Conservation (phyloP, 768 basidiomycete genomes). For the Kwoniella shandongensis region DNA sequence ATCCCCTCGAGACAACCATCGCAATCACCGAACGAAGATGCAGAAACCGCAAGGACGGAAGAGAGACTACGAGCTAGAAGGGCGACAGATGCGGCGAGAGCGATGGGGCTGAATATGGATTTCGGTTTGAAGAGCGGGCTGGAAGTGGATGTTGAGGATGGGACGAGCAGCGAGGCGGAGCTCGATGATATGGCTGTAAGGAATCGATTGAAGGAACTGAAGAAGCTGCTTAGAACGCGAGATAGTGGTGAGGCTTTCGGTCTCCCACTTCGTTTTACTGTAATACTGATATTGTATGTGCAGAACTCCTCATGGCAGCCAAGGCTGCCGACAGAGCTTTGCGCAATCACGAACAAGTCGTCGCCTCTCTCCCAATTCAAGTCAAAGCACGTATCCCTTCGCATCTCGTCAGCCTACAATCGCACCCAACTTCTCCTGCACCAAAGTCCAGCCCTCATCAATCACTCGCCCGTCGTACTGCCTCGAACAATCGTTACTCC, state of each 20-base stretch:
- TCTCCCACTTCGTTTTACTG: neutral
- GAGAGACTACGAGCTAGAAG: conserved; percentile 21
- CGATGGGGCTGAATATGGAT: conserved; percentile 29
- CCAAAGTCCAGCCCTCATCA: neutral
- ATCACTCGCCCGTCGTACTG: neutral
- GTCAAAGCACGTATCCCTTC: conserved; percentile 16
- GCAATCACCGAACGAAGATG: neutral
- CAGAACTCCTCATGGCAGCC: conserved; percentile 43
- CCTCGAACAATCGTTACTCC: neutral
- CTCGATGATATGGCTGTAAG: conserved; percentile 22
- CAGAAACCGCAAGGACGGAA: neutral
- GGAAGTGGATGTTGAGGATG: conserved; percentile 1
- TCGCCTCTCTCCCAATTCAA: conserved; percentile 21
- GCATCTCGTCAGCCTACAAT: conserved; percentile 8
- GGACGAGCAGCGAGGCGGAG: conserved; percentile 24
- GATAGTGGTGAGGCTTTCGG: conserved; percentile 32
- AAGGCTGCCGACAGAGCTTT: conserved; percentile 39
- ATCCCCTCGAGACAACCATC: conserved; percentile 12
- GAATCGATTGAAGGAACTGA: conserved; percentile 20
- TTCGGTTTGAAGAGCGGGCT: neutral
- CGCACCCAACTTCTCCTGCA: neutral
- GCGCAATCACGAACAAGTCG: conserved; percentile 30
- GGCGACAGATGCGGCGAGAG: conserved; percentile 26
- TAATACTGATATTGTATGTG: conserved; percentile 2
- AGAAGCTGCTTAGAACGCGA: conserved; percentile 20